Base-by-base conservation (phyloP, 2,329 filamentous ascomycete species). In the Rhynchosporium secalis region DNA sequence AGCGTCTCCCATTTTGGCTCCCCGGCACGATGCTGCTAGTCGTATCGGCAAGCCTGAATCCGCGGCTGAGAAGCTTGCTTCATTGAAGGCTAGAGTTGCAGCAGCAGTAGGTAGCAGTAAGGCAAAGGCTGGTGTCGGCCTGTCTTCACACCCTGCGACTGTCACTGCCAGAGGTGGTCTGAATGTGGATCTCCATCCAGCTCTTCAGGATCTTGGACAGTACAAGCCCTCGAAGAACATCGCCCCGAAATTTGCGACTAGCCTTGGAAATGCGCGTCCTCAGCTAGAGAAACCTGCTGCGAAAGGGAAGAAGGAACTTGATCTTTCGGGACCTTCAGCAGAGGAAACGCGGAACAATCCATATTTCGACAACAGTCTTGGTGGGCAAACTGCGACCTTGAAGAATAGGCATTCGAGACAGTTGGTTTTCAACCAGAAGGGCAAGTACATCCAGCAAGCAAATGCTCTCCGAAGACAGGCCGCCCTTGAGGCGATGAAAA, bases 361-460 rank as follows among this genome's bases (percentile, higher is more conserved):
- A 0, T 97, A 96, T 74, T 93, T 89, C 68, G 91, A 96, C 71
- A 81, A 88, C 7, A 88, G 79, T 67, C 76, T 87, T 12, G 82
- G 84, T n/a, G 78, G 82, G 4, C 86, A 88, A 61, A 81, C 81
- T 67, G 78, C 79, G 59, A 72, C 77, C 66, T 80, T 75, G 71
- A 90, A 88, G 70, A 80, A 83, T 43, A 84, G 92, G 56, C 83
- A 90, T 66, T 84, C 91, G 10, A 87, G 91, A 63, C 87, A 91
- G 67, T 81, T 99, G 20, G 79, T 92, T 12, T 98, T 99, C 80
- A 96, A 97, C 71, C 88, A 93, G 70, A 96, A 96, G 75, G 95
- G 95, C 58, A 98, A 98, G 82, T 98, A 96, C 73, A 96, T 98
- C 64, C 89, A 92, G 67, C 94, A 98, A 77, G 95, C 91, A 7